Conservation (phyloP, 805 yeast species). For the Blastobotrys chiropterorum region DNA sequence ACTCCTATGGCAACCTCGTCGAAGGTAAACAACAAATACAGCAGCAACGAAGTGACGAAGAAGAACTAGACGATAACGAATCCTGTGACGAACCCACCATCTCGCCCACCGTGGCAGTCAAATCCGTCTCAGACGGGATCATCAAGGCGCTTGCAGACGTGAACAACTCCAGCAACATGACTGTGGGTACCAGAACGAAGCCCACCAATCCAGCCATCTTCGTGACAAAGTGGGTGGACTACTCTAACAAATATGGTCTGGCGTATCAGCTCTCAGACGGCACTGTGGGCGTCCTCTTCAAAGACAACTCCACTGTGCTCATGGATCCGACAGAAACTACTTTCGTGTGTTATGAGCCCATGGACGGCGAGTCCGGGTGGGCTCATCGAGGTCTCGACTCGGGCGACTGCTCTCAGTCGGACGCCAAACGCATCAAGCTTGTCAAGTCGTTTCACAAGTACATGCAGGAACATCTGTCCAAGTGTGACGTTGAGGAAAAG, state of each 20-base stretch:
- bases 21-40: too few species aligned
- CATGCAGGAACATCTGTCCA: conserved; percentile 73
- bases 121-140: not conserved
- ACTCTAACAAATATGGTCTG: conserved; percentile 91
- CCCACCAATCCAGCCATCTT: conserved; percentile 32
- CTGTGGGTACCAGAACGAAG: not conserved
- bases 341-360: not conserved
- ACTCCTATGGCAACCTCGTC: not conserved
- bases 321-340: conserved; percentile 32
- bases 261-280: conserved; percentile 89
- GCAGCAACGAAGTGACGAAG: not conserved
- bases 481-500: conserved; percentile 5
- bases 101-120: not conserved
- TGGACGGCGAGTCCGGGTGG: conserved; percentile 1
- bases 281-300: conserved; percentile 84
- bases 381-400: conserved; percentile 41
- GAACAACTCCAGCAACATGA: not conserved
- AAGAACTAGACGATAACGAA: not conserved
- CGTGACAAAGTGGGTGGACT: conserved; percentile 96
- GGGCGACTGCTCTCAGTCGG: conserved; percentile 13
- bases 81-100: not conserved
- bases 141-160: not conserved
- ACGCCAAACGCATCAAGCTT: conserved; percentile 54
- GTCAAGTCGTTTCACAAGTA: conserved; percentile 84
- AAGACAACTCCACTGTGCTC: conserved; percentile 75